A percentile compares a stretch with the other conserved stretches of the same genome.
phyloP scores from a whole-genome alignment of 2,329 filamentous ascomycete genomes.

The Penicillium hordei region DNA sequence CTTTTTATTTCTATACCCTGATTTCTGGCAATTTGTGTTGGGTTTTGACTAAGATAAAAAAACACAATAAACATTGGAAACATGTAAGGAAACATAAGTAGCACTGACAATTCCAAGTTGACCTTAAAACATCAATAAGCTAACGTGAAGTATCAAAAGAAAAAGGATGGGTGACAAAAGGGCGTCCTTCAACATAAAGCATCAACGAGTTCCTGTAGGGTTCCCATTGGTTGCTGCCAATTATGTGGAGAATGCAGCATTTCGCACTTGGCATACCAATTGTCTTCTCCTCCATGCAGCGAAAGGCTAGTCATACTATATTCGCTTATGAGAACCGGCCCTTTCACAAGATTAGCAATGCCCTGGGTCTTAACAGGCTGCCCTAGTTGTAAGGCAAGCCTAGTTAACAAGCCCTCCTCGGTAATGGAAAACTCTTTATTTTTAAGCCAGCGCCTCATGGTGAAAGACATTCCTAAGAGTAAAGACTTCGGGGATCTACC shows the following conservation, averaged over 20 bases:
- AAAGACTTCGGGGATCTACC: neutral
- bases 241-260: neutral
- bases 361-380: neutral
- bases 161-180: too few species aligned
- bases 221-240: neutral
- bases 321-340: neutral
- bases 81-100: too few species aligned
- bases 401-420: neutral
- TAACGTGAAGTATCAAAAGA: too few species aligned
- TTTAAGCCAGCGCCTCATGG: neutral
- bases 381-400: neutral
- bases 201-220: neutral
- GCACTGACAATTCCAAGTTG: too few species aligned
- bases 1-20: too few species aligned
- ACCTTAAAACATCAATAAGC: too few species aligned
- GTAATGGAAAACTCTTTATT: neutral
- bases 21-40: too few species aligned
- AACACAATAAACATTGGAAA: too few species aligned
- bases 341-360: neutral
- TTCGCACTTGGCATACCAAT: neutral
- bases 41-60: too few species aligned
- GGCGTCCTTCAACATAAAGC: neutral
- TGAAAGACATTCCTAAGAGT: neutral
- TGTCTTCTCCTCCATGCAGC: neutral
- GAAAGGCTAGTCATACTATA: neutral